These are phyloP conservation scores for Skeletonema potamos DNA, from an alignment of 108 stramenopile species.

Conservation along the genomic window DNA sequence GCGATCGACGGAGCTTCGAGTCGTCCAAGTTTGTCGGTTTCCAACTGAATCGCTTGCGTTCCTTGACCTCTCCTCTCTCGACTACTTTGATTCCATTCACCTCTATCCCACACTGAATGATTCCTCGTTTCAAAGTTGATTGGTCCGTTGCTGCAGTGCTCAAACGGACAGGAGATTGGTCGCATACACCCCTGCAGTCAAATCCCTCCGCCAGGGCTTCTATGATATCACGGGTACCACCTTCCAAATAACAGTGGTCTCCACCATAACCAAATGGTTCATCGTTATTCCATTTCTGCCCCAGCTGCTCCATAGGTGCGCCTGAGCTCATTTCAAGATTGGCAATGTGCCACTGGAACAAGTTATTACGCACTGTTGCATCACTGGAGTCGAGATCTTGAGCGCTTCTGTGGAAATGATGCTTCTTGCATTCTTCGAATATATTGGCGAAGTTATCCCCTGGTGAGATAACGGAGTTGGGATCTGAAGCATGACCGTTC, in stretches of 20 bases:
- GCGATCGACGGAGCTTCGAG: slow-evolving; percentile 23
- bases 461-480: slow-evolving; percentile 19
- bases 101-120: slow-evolving; percentile 50
- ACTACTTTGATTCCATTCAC: slow-evolving; percentile 40
- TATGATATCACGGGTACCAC: slow-evolving; percentile 75
- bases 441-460: slow-evolving; percentile 26
- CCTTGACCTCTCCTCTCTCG: slow-evolving; percentile 42
- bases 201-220: slow-evolving; percentile 74
- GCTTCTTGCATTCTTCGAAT: slow-evolving; percentile 40
- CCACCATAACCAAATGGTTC: slow-evolving; percentile 91
- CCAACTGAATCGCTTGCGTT: slow-evolving; percentile 6
- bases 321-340: slow-evolving; percentile 92
- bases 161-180: slow-evolving; percentile 2
- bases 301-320: slow-evolving; percentile 68
- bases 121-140: slow-evolving; percentile 12
- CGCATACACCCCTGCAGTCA: slow-evolving; percentile 55
- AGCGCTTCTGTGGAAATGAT: slow-evolving; percentile 1
- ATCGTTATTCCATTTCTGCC: slow-evolving; percentile 91
- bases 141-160: not conserved
- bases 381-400: not conserved
- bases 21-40: not conserved
- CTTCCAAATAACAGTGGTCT: slow-evolving; percentile 84
- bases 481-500: not conserved
- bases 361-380: slow-evolving; percentile 27
- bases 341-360: slow-evolving; percentile 88